phyloP scores from a whole-genome alignment of 2,329 filamentous ascomycete species.

The Aspergillus thermomutatus region DNA sequence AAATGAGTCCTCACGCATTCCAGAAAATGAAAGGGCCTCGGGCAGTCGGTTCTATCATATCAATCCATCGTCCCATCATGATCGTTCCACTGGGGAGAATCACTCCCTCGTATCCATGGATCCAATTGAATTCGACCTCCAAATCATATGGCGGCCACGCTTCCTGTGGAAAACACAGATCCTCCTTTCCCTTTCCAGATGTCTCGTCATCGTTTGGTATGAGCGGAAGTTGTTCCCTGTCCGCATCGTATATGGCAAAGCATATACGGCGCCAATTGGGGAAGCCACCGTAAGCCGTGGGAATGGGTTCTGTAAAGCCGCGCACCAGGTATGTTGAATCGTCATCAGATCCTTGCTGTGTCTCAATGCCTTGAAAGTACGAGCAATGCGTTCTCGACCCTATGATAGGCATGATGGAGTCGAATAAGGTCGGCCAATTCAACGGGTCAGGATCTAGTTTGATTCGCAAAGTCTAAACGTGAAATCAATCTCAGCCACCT shows the following conservation, averaged over 20 bases:
- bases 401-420: slow-evolving; percentile 18
- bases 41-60: slow-evolving; percentile 20
- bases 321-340: slow-evolving; percentile 20
- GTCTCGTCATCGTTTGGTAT: slow-evolving; percentile 16
- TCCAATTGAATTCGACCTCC: slow-evolving; percentile 27
- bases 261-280: slow-evolving; percentile 37
- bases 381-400: slow-evolving; percentile 1
- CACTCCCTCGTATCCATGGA: slow-evolving; percentile 48
- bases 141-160: slow-evolving; percentile 14
- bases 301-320: slow-evolving; percentile 35
- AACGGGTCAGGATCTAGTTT: slow-evolving; percentile 7
- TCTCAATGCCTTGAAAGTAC: slow-evolving; percentile 28
- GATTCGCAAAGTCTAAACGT: slow-evolving; percentile 21
- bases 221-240: slow-evolving; percentile 14
- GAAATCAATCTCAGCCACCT: slow-evolving; percentile 3
- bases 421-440: slow-evolving; percentile 29
- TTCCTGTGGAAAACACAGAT: slow-evolving; percentile 6
- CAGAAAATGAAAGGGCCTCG: slow-evolving; percentile 34
- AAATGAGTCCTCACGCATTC: slow-evolving; percentile 16
- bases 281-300: slow-evolving; percentile 24
- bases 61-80: slow-evolving; percentile 49
- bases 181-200: not conserved
- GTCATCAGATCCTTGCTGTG: slow-evolving; percentile 7
- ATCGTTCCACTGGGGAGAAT: slow-evolving; percentile 47
- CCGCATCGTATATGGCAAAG: slow-evolving; percentile 32